phyloP scores from a whole-genome alignment of 108 stramenopile genomes.

The Cyclotella kingstonii region DNA sequence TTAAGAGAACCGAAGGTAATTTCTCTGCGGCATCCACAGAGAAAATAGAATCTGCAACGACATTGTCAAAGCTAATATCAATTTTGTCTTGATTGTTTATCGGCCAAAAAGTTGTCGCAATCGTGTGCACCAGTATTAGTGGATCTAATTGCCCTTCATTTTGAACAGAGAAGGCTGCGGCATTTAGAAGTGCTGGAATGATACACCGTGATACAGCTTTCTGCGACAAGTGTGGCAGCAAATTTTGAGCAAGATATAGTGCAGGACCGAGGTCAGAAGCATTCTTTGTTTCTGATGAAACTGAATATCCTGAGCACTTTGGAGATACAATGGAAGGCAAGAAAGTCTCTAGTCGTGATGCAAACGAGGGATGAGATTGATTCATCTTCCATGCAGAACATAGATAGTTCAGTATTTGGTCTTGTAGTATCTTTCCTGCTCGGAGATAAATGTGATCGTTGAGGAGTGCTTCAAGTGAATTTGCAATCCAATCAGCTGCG shows the following conservation, averaged over 20 bases:
- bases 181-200: conserved; percentile 44
- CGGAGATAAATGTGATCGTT: conserved; percentile 21
- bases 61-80: conserved; percentile 28
- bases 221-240: conserved; percentile 50
- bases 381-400: conserved; percentile 47
- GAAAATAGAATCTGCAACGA: conserved; percentile 23
- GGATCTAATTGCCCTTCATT: too few species aligned
- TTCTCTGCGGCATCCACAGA: conserved; percentile 18
- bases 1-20: conserved; percentile 17
- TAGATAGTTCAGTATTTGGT: conserved; percentile 33
- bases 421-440: conserved; percentile 25
- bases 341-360: conserved; percentile 29
- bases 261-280: conserved; percentile 31
- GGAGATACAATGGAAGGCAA: conserved; percentile 38
- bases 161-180: conserved; percentile 25
- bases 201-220: conserved; percentile 26
- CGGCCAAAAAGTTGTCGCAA: too few species aligned
- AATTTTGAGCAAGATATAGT: conserved; percentile 48
- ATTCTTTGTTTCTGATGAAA: conserved; percentile 3
- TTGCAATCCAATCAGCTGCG: conserved; percentile 24
- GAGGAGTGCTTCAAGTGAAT: conserved; percentile 34
- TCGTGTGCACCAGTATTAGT: too few species aligned
- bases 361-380: conserved; percentile 39
- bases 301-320: conserved; percentile 1
- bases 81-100: conserved; percentile 3